Evolutionary conservation across 1,284 basidiomycete genomes (phyloP), one percentile per base, ranked within the genome.

Genomic region (Trametes sp.): DNA sequence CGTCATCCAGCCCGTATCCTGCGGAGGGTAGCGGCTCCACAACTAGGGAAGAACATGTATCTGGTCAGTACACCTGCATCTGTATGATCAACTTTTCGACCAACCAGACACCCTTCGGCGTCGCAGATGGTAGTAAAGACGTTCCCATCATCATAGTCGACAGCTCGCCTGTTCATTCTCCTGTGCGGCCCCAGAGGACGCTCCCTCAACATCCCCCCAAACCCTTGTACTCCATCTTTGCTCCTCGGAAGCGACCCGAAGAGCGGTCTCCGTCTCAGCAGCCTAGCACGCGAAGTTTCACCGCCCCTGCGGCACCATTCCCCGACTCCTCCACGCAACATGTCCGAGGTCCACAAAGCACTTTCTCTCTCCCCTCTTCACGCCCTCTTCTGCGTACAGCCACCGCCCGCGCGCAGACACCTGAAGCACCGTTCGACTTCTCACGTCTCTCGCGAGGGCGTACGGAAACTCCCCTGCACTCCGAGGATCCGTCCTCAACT

Each of bases 281-380:
- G 26, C 41, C 57, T 21, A 23, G 23, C 21, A 24, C 55, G 48
- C 60, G 51, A 49, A 24, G 45, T 3, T 54, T 63, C 8, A 13
- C 53, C 10, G 51, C 33, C 26, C 52, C 58, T 10, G 13, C 23
- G 24, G 77, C 77, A 1, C 83, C 85, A 11, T 84, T 83, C 69
- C 90, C 90, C 36, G 75, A 77, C 66, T 69, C 68, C 54, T 76
- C 78, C 28, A 79, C 75, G n/a, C 90, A 90, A 69, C 90, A 92
- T 74, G 81, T 89, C 63, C 84, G 81, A 68, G 88, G 87, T 41
- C 73, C 77, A 23, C 87, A 87, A 70, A 80, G 73, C 57, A 33
- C 55, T 1, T 72, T 72, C 52, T 42, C 33, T 73, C 74, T 66
- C 26, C 57, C 52, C 45, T 63, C 51, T 23, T 64, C 49, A 7